These are phyloP conservation scores for Cytospora piceicola DNA, from an alignment of 2,329 filamentous ascomycete species.

Conservation along the genomic window DNA sequence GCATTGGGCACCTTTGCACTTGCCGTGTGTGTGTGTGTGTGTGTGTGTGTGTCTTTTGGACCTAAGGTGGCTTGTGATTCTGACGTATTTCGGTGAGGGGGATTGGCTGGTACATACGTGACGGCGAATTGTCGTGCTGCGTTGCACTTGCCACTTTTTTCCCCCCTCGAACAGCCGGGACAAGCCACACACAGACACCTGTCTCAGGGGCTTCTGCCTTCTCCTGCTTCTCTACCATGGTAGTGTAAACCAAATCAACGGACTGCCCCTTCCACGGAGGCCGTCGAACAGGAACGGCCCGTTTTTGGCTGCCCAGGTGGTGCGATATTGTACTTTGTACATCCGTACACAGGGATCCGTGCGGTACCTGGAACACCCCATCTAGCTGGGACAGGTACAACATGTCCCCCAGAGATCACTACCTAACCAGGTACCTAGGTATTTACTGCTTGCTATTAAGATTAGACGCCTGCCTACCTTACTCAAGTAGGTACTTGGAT, in stretches of 20 bases:
- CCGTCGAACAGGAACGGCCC: slow-evolving; percentile 23
- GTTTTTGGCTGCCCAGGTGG: slow-evolving; percentile 15
- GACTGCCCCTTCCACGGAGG: neutral
- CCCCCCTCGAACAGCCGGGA: neutral
- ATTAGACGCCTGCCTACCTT: too few relatives aligned
- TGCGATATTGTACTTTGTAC: neutral
- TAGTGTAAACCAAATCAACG: neutral
- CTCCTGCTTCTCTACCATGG: too few relatives aligned
- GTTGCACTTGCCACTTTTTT: neutral
- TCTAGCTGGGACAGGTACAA: slow-evolving; percentile 6
- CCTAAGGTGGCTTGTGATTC: neutral
- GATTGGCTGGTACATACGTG: neutral
- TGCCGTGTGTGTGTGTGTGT: too few relatives aligned
- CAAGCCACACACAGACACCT: too few relatives aligned
- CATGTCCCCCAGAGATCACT: neutral
- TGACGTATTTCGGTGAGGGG: neutral
- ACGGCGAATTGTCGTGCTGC: neutral
- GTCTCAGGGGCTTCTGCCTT: neutral
- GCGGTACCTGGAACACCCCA: slow-evolving; percentile 9
- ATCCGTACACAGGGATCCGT: neutral
- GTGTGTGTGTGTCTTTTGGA: neutral
- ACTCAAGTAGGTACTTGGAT: too few relatives aligned
- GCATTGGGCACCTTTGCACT: neutral
- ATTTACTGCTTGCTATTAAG: neutral
- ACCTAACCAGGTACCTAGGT: neutral